Evolutionary conservation across 768 basidiomycete species (phyloP), one percentile per base, ranked within the genome.

Genomic region (Trametes punicea): DNA sequence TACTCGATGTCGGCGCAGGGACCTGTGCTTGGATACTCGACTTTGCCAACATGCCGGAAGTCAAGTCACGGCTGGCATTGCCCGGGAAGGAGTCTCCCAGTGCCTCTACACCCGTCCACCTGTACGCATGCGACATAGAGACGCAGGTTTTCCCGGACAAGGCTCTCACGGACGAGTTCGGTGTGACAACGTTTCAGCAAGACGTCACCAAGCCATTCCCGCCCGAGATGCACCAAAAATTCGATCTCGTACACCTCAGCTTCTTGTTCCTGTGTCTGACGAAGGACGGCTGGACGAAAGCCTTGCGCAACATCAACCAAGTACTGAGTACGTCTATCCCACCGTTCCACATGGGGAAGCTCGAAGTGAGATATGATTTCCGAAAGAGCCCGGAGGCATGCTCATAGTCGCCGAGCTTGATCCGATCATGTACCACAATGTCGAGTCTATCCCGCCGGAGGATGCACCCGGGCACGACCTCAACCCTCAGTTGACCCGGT

Each of bases 101-200:
- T 5, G 9, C 20, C 6, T 25, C 34, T 4, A 21, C 2, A n/a
- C 18, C 21, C 31, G 40, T 63, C 18, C 33, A 31, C 20, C 41
- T 62, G 2, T 60, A 50, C 33, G 58, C 57, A 4, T 64, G 63
- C 55, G 63, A 64, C 30, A 62, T 60, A 36, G 45, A 60, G n/a
- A 50, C 57, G 2, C 33, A 20, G 29, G 51, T 64, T 39, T 46
- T 54, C 34, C 52, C 52, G 3, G 52, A 54, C 9, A 25, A 46
- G 33, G 18, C 44, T 0, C 18, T 55, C 25, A 46, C 42, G 4
- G 57, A 59, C 18, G 45, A 34, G 23, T 5, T 57, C 5, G 59
- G 59, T 0, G 31, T 65, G 29, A 46, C 21, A 18, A 56, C 64
- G 13, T 65, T 65, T 46, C 23, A 56, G 39, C 64, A 62, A n/a